Evolutionary conservation across 805 yeast species (phyloP), one percentile per base, ranked within the genome.

Genomic region (Candida schatavii): DNA sequence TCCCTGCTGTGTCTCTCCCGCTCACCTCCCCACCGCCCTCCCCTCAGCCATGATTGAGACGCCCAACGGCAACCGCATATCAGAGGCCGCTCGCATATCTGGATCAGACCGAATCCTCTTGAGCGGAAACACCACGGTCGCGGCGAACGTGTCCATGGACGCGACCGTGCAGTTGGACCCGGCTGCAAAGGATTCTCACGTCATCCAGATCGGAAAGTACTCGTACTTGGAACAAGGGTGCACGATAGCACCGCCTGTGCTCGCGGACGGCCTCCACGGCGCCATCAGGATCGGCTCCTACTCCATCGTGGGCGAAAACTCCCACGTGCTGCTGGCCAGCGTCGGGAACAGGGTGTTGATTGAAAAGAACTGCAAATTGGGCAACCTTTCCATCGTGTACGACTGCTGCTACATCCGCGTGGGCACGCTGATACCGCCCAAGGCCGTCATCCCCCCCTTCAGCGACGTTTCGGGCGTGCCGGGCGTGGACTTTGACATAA

Each of bases 291-390:
- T 78, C 1, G 85, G 83, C 0, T 70, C 78, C 0, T 78, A 72
- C 50, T 60, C 68, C 3, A 54, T 66, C 6, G 56, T 79, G 2
- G 81, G 78, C 1, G 41, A 46, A 2, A 45, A 59, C 29, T 47
- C 69, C 15, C 37, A 25, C 2, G 43, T 79, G 2, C 46, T 56
- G 17, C 65, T 71, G 54, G 59, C 66, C 3, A 62, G 52, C 31
- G 57, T 79, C 4, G 83, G 83, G 0, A 74, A 65, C 43, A 53
- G 83, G 18, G 82, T 78, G 1, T 43, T 63, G 7, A 58, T 80
- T 2, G 83, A 80, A 4, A 44, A 46, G 1, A 47, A 61, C 26
- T 75, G 80, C 44, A 40, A 45, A 0, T 45, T 79, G 13, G 64
- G 57, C 1, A 57, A 64, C 31, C 49, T 62, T 19, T 59, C 71